Base-by-base conservation (phyloP, 345 rosid genomes). In the Nasturtium officinale region DNA sequence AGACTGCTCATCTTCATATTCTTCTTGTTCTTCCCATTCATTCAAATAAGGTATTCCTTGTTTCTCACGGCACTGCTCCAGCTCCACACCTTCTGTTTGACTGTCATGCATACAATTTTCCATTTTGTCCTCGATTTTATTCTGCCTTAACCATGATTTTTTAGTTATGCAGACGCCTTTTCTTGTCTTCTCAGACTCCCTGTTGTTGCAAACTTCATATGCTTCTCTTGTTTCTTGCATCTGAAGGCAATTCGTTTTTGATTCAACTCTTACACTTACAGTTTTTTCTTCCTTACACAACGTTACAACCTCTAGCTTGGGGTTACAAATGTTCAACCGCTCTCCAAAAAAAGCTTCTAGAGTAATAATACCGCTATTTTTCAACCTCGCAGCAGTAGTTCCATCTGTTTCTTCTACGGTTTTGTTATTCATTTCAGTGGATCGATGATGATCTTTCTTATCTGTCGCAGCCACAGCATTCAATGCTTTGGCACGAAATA, bases 21-120 rank as follows among this genome's bases (percentile, higher is more conserved):
- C 74, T 11, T 76, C 68, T 56, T 64, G 84, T 52, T 83, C 87
- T 25, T 45, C 72, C 30, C 69, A 69, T 67, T 60, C 89, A 68
- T 79, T 79, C 77, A 78, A 59, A 15, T 52, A 76, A 5, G 52
- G 26, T 4, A 72, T 71, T 65, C 59, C 72, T 65, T 77, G 80
- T 65, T 23, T 6, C 40, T 40, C 80, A 77, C 58, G 80, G 67
- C 21, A 65, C 21, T 33, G 52, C 26, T 45, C 51, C 5, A 50
- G 35, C 58, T 69, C 63, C 8, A 38, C 10, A 15, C 26, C n/a
- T 30, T 35, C 43, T 13, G 52, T 18, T 43, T 16, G 29, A 51
- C n/a, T 61, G 61, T 60, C 69, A 37, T 75, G 33, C 2, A 5
- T 23, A 67, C 17, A 9, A 12, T 6, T 33, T 61, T 26, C 53